A percentile compares a stretch with the other conserved stretches of the same genome.
Evolutionary conservation across 257 asterid species (phyloP).

Genomic region (Ilex aquifolium): DNA sequence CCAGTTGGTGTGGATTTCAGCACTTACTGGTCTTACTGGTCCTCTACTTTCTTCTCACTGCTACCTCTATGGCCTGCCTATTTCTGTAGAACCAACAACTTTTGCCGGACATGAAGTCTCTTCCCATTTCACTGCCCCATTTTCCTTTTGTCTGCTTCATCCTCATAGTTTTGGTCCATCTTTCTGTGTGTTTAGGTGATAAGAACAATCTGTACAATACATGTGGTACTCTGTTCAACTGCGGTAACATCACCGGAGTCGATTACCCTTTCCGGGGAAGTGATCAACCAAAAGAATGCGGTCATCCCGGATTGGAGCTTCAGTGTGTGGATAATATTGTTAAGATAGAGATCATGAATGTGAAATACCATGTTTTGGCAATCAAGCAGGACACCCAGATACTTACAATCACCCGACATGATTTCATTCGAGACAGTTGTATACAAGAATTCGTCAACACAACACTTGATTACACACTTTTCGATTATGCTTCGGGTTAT

Average conservation of each 20-base stretch:
- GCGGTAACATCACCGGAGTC: conserved; percentile 34
- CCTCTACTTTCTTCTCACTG: no score
- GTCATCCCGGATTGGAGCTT: conserved; percentile 47
- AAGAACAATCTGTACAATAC: conserved; percentile 12
- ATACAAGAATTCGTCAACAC: conserved; percentile 28
- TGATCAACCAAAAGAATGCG: conserved; percentile 44
- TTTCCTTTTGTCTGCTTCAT: neutral
- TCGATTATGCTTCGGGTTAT: conserved; percentile 32
- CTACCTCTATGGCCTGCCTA: no score
- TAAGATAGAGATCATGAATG: conserved; percentile 17
- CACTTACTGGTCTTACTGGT: no score
- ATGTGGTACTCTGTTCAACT: conserved; percentile 34
- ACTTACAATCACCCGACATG: conserved; percentile 35
- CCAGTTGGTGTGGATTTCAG: no score
- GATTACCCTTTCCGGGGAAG: conserved; percentile 57
- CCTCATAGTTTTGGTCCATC: conserved; percentile 6
- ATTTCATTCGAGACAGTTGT: conserved; percentile 35
- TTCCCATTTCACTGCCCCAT: neutral
- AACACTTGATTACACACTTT: conserved; percentile 29
- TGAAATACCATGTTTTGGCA: conserved; percentile 32
- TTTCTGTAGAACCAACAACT: no score
- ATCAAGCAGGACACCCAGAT: conserved; percentile 25
- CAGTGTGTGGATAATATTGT: conserved; percentile 27
- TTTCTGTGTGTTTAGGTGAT: conserved; percentile 3
- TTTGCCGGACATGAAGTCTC: conserved; percentile 6